Evolutionary conservation across 345 rosid species (phyloP).

Genomic region (Chamaenerion angustifolium): DNA sequence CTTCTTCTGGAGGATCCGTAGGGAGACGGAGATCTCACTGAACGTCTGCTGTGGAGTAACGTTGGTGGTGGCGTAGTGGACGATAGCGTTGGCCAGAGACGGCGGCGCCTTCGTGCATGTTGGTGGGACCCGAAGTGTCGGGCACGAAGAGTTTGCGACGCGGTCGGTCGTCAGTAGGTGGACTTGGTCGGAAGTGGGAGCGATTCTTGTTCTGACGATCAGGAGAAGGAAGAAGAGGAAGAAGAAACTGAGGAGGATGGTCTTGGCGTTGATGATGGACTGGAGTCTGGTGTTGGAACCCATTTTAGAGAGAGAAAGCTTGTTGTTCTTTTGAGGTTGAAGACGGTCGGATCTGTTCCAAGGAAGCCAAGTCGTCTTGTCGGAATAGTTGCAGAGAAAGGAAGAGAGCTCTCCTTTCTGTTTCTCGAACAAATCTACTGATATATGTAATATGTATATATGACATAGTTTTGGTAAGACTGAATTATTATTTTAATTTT

Average conservation of each 20-base stretch:
- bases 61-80: conserved; percentile 67
- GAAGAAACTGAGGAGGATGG: conserved; percentile 19
- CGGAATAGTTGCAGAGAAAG: no score
- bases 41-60: conserved; percentile 84
- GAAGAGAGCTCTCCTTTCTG: no score
- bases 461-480: no score
- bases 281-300: conserved; percentile 8
- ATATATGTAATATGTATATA: no score
- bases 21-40: conserved; percentile 59
- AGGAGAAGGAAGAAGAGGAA: conserved; percentile 30
- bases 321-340: no score
- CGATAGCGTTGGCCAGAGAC: conserved; percentile 45
- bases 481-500: no score
- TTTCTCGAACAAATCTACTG: no score
- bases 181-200: conserved; percentile 19
- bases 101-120: conserved; percentile 52
- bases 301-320: background rate
- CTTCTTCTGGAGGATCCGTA: conserved; percentile 40
- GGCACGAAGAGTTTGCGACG: conserved; percentile 10
- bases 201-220: conserved; percentile 24
- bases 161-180: conserved; percentile 8
- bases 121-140: conserved; percentile 9
- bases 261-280: conserved; percentile 23
- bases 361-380: no score
- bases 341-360: no score